Conservation (phyloP, 108 stramenopile species). For the Conticribra weissflogii region DNA sequence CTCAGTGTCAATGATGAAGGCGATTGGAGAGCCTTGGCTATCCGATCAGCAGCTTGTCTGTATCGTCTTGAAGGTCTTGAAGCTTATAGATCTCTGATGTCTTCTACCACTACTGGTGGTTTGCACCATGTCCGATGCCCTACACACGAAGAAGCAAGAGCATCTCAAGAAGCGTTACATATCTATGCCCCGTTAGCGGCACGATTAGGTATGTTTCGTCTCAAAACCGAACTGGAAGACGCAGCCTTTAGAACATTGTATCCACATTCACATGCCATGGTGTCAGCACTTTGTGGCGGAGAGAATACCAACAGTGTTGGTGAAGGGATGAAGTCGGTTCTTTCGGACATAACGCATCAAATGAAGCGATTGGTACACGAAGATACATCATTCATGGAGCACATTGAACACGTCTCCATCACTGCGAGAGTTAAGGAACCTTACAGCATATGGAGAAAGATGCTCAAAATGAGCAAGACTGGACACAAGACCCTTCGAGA, state of each 20-base stretch:
- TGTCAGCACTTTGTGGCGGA: conserved; percentile 47
- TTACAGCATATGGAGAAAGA: conserved; percentile 84
- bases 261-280: conserved; percentile 62
- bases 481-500: conserved; percentile 35
- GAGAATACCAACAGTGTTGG: conserved; percentile 41
- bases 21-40: conserved; percentile 87
- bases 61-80: conserved; percentile 69
- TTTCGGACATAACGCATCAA: conserved; percentile 58
- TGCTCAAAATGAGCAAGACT: conserved; percentile 62
- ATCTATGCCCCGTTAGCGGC: conserved; percentile 87
- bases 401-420: conserved; percentile 63
- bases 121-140: not conserved
- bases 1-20: conserved; percentile 62
- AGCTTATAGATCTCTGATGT: not conserved
- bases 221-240: conserved; percentile 89
- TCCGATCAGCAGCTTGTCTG: conserved; percentile 78
- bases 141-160: conserved; percentile 51
- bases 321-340: conserved; percentile 60
- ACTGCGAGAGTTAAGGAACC: conserved; percentile 83
- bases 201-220: conserved; percentile 79
- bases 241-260: conserved; percentile 82
- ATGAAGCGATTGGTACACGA: conserved; percentile 62
- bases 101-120: not conserved
- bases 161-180: conserved; percentile 75
- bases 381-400: conserved; percentile 61